phyloP scores from a whole-genome alignment of 1,284 basidiomycete species.

The Heterobasidion irregulare region DNA sequence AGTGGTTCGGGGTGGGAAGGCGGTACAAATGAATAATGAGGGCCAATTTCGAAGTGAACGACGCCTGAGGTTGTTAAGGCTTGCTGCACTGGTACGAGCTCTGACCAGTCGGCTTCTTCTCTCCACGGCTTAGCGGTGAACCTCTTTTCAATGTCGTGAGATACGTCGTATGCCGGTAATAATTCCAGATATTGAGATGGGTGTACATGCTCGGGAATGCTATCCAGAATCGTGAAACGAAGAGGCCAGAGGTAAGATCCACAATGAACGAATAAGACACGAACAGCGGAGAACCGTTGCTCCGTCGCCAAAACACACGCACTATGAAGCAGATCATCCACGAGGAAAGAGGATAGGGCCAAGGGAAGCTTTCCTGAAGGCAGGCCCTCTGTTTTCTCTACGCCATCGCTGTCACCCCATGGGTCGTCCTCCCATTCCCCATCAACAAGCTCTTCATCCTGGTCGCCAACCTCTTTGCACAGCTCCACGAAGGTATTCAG shows the following conservation, averaged over 20 bases:
- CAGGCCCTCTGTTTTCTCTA: slow-evolving; percentile 8
- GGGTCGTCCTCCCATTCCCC: slow-evolving; percentile 77
- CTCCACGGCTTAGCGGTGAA: slow-evolving; percentile 34
- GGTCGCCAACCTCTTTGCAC: slow-evolving; percentile 26
- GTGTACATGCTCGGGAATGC: slow-evolving; percentile 64
- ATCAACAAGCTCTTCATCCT: slow-evolving; percentile 25
- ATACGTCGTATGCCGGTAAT: slow-evolving; percentile 52
- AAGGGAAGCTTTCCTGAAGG: slow-evolving; percentile 31
- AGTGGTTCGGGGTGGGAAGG: slow-evolving; percentile 11
- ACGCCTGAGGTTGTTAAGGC: slow-evolving; percentile 26
- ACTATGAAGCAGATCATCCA: slow-evolving; percentile 44
- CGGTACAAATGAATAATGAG: not conserved
- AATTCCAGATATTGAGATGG: slow-evolving; percentile 56
- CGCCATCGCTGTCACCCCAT: slow-evolving; percentile 49
- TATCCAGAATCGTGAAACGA: slow-evolving; percentile 63
- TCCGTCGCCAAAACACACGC: slow-evolving; percentile 61
- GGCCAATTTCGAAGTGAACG: slow-evolving; percentile 8
- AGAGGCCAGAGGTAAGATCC: slow-evolving; percentile 51
- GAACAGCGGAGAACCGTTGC: slow-evolving; percentile 50
- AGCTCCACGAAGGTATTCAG: slow-evolving; percentile 63
- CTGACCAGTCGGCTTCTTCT: slow-evolving; percentile 45
- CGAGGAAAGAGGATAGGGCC: slow-evolving; percentile 57
- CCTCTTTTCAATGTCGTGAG: slow-evolving; percentile 34
- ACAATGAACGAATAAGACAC: slow-evolving; percentile 52
- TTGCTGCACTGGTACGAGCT: slow-evolving; percentile 32